Percentiles rank a stretch among this genome's conserved stretches.
Evolutionary conservation across 2,329 filamentous ascomycete genomes (phyloP).

Genomic region (Colletotrichum endophyticum): DNA sequence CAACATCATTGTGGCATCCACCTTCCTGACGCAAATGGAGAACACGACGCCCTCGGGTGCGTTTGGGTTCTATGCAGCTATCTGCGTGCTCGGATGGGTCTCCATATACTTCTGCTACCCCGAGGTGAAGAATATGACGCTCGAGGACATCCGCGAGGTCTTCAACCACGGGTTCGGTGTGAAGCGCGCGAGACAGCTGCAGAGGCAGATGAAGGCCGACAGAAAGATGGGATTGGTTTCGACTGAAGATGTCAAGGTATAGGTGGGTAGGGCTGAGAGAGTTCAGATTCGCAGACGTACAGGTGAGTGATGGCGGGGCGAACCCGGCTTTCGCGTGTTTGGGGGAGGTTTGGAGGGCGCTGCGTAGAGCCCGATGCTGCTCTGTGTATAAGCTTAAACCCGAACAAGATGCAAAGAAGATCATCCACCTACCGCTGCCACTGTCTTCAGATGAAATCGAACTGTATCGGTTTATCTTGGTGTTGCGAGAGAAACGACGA

Average conservation of each 20-base stretch:
- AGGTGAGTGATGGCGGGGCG: background rate
- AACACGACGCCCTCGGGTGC: constrained; percentile 52
- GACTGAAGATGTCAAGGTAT: background rate
- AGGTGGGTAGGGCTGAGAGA: background rate
- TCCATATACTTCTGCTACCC: constrained; percentile 56
- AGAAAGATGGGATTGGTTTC: background rate
- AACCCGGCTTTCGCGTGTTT: background rate
- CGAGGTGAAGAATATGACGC: constrained; percentile 58
- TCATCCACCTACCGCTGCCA: background rate
- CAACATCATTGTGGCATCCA: constrained; percentile 55
- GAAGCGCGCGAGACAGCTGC: constrained; percentile 41
- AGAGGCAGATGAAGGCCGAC: constrained; percentile 32
- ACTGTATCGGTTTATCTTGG: background rate
- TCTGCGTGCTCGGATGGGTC: constrained; percentile 51
- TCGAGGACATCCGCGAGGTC: constrained; percentile 58
- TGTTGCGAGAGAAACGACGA: background rate
- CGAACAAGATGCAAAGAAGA: background rate
- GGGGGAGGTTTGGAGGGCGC: background rate
- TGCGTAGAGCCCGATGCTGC: background rate
- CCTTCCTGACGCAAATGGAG: constrained; percentile 55
- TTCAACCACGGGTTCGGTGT: constrained; percentile 54
- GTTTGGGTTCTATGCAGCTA: constrained; percentile 56
- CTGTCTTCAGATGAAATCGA: background rate
- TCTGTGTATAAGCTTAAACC: background rate
- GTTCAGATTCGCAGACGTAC: background rate